Evolutionary conservation across 176 grass and related monocot species (phyloP), one percentile per base, ranked within the genome.

Genomic region (Paspalum notatum): DNA sequence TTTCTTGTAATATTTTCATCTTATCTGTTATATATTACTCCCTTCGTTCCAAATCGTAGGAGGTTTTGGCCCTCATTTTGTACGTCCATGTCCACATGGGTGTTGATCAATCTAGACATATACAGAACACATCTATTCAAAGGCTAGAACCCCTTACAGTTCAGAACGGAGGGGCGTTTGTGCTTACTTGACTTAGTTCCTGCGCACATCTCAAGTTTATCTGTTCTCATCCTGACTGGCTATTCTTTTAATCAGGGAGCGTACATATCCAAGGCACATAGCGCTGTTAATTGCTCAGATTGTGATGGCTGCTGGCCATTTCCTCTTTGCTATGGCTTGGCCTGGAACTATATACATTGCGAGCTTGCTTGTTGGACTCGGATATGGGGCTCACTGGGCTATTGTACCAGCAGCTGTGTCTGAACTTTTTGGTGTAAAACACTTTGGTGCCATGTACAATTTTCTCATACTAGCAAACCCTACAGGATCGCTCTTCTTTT

Each of bases 241-340:
- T 83, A 57, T 68, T 72, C 9, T 61, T 64, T 47, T 74, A 13
- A 64, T 81, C 70, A 96, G 93, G 82, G 76, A 92, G 16, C 50
- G 21, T 81, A 81, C 66, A 60, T 92, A 92, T 75, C 90, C 90
- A 5, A 87, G 90, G 79, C 82, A 89, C 68, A 76, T 96, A 54
- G 85, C 85, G 21, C 43, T 92, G 72, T 62, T 80, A 51, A n/a
- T 75, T 50, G 67, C 80, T 63, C 93, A 93, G 77, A 52, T 92
- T 12, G 15, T 88, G 51, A 85, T 89, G 80, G 83, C 83, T 77
- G 71, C 41, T 62, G 90, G 85, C 10, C 93, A 96, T 80, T 83
- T 96, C 54, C 85, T 96, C 76, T 92, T 96, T 79, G 90, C 93
- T 40, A 90, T 85, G 87, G 90, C 87, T 88, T 90, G 93, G 85